A percentile compares a stretch with the other conserved stretches of the same genome.
Evolutionary conservation across 2,329 filamentous ascomycete genomes (phyloP).

Genomic region (Sclerotinia sclerotiorum): DNA sequence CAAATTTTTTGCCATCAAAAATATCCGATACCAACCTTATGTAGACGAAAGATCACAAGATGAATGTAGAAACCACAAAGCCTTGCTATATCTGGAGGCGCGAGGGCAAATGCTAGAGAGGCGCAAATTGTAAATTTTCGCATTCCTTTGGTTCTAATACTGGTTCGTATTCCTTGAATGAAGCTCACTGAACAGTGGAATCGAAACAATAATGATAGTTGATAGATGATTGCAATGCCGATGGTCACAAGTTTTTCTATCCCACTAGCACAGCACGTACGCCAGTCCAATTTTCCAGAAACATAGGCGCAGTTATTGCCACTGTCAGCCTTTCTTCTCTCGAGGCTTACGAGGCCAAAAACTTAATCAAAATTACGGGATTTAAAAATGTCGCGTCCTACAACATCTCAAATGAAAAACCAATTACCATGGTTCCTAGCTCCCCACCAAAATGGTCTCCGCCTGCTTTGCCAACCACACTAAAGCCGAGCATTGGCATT

Average conservation of each 20-base stretch:
- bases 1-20: too few relatives aligned
- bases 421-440: conserved; percentile 31
- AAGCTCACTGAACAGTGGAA: background rate
- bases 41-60: background rate
- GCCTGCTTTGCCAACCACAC: conserved; percentile 29
- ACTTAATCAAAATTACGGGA: conserved; percentile 22
- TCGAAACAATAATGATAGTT: background rate
- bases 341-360: background rate
- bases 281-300: too few relatives aligned
- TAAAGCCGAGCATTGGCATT: conserved; percentile 24
- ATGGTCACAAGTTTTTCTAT: too few relatives aligned
- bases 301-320: conserved; percentile 21
- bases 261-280: background rate
- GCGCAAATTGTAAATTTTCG: background rate
- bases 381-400: conserved; percentile 33
- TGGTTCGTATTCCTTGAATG: background rate
- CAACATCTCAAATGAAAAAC: conserved; percentile 27
- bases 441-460: conserved; percentile 27
- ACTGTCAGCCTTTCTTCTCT: background rate
- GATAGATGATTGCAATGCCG: background rate
- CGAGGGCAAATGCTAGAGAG: background rate
- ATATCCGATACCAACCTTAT: too few relatives aligned
- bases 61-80: background rate
- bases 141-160: background rate
- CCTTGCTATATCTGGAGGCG: background rate